Evolutionary conservation across 441 rosid species (phyloP).

Genomic region (Eutrema salsugineum): DNA sequence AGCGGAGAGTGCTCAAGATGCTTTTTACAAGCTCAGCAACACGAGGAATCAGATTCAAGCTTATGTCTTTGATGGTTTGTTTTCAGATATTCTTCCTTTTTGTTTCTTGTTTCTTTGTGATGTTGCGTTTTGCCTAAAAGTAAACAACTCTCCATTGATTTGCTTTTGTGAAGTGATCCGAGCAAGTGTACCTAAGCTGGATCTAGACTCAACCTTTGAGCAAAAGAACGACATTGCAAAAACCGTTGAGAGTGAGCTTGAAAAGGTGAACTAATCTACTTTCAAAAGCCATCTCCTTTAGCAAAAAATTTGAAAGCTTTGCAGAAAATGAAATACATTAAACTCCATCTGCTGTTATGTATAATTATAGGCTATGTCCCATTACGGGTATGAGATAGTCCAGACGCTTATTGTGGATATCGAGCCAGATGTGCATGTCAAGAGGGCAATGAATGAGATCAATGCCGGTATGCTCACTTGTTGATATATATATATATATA

Average conservation of each 20-base stretch:
- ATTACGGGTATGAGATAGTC: conserved; percentile 56
- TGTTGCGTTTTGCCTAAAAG: neutral
- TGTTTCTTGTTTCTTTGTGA: neutral
- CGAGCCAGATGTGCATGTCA: conserved; percentile 50
- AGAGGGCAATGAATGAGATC: conserved; percentile 61
- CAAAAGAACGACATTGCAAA: conserved; percentile 51
- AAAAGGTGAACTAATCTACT: conserved; percentile 33
- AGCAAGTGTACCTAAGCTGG: conserved; percentile 50
- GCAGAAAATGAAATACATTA: neutral
- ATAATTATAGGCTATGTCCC: conserved; percentile 52
- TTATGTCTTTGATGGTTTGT: conserved; percentile 53
- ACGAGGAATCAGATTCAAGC: conserved; percentile 49
- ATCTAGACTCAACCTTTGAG: conserved; percentile 49
- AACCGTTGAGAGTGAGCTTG: conserved; percentile 54
- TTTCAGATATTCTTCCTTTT: neutral
- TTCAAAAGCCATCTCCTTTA: neutral
- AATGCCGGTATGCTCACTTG: conserved; percentile 39
- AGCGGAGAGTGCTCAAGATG: conserved; percentile 42
- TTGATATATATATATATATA: neutral
- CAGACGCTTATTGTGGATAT: conserved; percentile 58
- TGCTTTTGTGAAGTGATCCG: conserved; percentile 39
- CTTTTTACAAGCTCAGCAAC: conserved; percentile 51
- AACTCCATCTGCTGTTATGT: neutral
- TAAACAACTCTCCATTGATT: neutral
- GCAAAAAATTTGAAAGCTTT: neutral